phyloP scores from a whole-genome alignment of 345 rosid genomes.

The Gossypium herbaceum region DNA sequence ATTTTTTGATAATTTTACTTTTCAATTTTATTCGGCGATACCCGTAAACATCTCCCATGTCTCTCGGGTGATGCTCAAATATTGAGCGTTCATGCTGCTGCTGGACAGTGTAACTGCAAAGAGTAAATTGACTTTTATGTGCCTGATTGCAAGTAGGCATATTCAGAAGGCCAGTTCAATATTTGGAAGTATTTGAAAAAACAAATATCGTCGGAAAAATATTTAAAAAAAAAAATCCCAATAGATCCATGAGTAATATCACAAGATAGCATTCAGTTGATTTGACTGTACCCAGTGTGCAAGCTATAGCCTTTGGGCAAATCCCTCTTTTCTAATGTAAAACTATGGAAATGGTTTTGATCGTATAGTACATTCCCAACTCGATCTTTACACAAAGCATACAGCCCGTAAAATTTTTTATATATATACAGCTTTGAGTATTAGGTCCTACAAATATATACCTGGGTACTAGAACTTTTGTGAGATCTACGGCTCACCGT shows the following conservation, averaged over 20 bases:
- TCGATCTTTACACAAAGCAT: neutral
- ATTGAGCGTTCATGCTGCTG: no score
- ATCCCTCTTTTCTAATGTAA: neutral
- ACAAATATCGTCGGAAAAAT: no score
- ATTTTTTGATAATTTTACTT: no score
- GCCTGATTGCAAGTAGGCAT: neutral
- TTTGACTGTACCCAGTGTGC: neutral
- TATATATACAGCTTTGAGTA: neutral
- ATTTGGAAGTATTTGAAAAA: neutral
- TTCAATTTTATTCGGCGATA: no score
- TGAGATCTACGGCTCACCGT: neutral
- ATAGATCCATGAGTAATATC: no score
- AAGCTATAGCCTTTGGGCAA: neutral
- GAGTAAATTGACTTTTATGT: neutral
- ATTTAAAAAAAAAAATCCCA: no score
- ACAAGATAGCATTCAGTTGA: neutral
- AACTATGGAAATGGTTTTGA: neutral
- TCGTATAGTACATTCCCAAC: neutral
- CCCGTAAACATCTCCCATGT: no score
- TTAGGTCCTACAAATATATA: neutral
- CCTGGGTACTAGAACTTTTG: neutral
- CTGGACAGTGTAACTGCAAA: neutral
- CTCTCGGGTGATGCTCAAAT: no score
- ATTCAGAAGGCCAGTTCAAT: no score
- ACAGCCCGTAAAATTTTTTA: neutral